Base-by-base conservation (phyloP, 2,329 filamentous ascomycete species). In the Eutypella sp. region DNA sequence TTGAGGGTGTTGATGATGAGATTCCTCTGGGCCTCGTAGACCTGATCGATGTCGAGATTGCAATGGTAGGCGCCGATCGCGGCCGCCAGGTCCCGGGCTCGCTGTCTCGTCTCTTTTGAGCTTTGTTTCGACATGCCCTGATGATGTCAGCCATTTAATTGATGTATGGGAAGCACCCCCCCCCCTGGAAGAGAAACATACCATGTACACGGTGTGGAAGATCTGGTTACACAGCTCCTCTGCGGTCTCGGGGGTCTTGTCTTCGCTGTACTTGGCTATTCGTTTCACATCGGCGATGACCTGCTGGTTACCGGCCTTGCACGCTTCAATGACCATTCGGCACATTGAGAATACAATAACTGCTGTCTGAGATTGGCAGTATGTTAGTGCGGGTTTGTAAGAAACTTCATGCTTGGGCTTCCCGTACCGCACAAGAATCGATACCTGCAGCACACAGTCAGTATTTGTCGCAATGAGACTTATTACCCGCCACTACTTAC, bases 51-150 rank as follows among this genome's bases (percentile, higher is more conserved):
- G 57, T 89, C 80, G 38, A 89, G 70, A 57, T 91, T 78, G 4
- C 79, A 73, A 59, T 93, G 89, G 57, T 89, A 83, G 15, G 78
- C 73, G 3, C 87, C 87, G 43, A 92, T 89, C 4, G 70, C 73
- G 4, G 70, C 58, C 4, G 75, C 63, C 0, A 92, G 72, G 0
- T 76, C 71, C 57, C 78, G 77, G 2, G 88, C 84, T 23, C 88
- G 73, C 40, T 74, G 70, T 9, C 87, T 70, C 0, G 87, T 90
- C 52, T 89, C 84, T 36, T 70, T 67, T 20, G 76, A 81, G 41
- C 78, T 82, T 36, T 84, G 84, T 51, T 85, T 79, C 53, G 74
- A 68, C 58, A 82, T 90, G 10, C 85, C 87, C 44, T 45, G 18
- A 13, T 4, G 2, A 20, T 29, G 25, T 40, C 18, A 40, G 37